Conservation (phyloP, 768 basidiomycete species). For the Galerina marginata region DNA sequence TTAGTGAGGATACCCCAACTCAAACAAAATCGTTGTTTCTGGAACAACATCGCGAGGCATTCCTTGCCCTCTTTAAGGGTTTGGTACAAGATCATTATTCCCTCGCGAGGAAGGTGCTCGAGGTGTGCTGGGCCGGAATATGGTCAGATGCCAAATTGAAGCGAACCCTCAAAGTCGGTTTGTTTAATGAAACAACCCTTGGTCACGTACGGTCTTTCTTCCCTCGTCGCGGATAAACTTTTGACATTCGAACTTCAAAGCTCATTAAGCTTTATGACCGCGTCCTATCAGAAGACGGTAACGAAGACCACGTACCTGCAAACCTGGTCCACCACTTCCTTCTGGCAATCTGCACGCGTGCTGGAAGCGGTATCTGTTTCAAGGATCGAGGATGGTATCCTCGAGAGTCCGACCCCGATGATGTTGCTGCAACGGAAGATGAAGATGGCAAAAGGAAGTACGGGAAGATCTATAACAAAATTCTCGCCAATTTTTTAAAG, state of each 20-base stretch:
- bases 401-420: slow-evolving; percentile 53
- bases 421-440: slow-evolving; percentile 38
- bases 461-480: slow-evolving; percentile 78
- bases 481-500: slow-evolving; percentile 76
- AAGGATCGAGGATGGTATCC: slow-evolving; percentile 91
- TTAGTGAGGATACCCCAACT: slow-evolving; percentile 51
- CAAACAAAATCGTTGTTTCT: slow-evolving; percentile 68
- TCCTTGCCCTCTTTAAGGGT: slow-evolving; percentile 77
- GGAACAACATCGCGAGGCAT: slow-evolving; percentile 70
- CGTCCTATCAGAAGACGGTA: slow-evolving; percentile 47
- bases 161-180: slow-evolving; percentile 68
- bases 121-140: slow-evolving; percentile 76
- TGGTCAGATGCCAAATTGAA: slow-evolving; percentile 79
- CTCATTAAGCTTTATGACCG: slow-evolving; percentile 80
- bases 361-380: slow-evolving; percentile 88
- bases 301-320: slow-evolving; percentile 65
- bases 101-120: slow-evolving; percentile 67
- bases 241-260: slow-evolving; percentile 36
- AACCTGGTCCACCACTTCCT: slow-evolving; percentile 89
- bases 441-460: slow-evolving; percentile 35
- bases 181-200: slow-evolving; percentile 73
- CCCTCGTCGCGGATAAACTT: not conserved
- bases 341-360: slow-evolving; percentile 79
- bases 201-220: slow-evolving; percentile 53
- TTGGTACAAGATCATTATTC: slow-evolving; percentile 68